phyloP scores from a whole-genome alignment of 305 asterid species.

The Fraxinus nigra region DNA sequence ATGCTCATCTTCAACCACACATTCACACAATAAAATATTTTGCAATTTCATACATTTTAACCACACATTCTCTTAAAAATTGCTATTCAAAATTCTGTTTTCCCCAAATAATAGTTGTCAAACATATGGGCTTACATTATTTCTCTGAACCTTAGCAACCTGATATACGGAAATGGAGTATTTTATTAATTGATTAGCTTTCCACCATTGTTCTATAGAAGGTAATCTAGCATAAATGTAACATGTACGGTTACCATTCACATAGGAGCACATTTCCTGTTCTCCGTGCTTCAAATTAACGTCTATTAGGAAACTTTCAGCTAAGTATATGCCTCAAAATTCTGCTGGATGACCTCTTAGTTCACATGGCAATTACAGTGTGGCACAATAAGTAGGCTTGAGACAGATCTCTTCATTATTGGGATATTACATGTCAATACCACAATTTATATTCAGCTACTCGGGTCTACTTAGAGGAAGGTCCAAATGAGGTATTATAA shows the following conservation, averaged over 20 bases:
- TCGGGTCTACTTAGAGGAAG: background rate
- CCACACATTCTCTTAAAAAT: too few species aligned
- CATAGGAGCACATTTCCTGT: background rate
- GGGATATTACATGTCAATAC: constrained; percentile 14
- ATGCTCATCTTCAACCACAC: too few species aligned
- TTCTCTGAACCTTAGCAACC: background rate
- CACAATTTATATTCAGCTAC: background rate
- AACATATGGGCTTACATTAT: background rate
- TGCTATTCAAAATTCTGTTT: too few species aligned
- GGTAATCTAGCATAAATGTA: background rate
- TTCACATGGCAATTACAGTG: background rate
- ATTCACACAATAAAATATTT: too few species aligned
- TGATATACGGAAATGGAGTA: background rate
- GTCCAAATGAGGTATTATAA: constrained; percentile 10
- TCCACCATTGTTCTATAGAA: background rate
- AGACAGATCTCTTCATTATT: constrained; percentile 11
- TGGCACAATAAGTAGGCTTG: constrained; percentile 8
- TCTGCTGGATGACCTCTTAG: constrained; percentile 11
- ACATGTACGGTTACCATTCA: background rate
- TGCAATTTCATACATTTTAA: too few species aligned
- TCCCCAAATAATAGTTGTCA: too few species aligned
- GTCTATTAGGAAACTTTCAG: background rate
- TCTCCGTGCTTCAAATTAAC: background rate
- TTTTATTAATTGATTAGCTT: background rate
- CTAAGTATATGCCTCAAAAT: constrained; percentile 6